Percentiles rank a stretch among this genome's conserved stretches.
These are phyloP conservation scores for Friedmanniomyces simplex DNA, from an alignment of 495 filamentous ascomycete species.

Conservation along the genomic window DNA sequence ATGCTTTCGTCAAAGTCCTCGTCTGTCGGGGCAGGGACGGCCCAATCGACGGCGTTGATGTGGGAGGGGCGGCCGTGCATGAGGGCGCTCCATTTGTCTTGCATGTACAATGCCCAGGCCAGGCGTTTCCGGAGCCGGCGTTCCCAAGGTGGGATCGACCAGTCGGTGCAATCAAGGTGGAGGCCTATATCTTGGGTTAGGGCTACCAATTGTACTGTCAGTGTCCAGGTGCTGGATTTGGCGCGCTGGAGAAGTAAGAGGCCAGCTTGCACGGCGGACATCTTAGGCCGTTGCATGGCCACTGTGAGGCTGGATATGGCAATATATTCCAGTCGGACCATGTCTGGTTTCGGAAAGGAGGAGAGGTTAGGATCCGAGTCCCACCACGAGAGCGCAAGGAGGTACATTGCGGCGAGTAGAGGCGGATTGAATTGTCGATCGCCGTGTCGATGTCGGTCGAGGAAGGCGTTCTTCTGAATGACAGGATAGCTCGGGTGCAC, in stretches of 20 bases:
- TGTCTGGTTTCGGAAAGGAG: slow-evolving; percentile 57
- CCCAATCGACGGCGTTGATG: slow-evolving; percentile 73
- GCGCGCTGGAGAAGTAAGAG: slow-evolving; percentile 81
- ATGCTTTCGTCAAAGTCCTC: slow-evolving; percentile 55
- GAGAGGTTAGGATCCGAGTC: slow-evolving; percentile 59
- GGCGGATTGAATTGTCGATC: slow-evolving; percentile 72
- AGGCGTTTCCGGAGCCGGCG: slow-evolving; percentile 70
- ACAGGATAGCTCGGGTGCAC: slow-evolving; percentile 90
- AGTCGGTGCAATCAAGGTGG: slow-evolving; percentile 76
- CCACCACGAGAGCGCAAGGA: slow-evolving; percentile 85
- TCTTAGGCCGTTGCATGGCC: slow-evolving; percentile 71
- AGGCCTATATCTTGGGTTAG: slow-evolving; percentile 75
- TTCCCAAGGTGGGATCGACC: slow-evolving; percentile 85
- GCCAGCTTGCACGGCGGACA: slow-evolving; percentile 91
- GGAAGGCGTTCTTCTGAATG: slow-evolving; percentile 75
- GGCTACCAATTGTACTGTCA: slow-evolving; percentile 76
- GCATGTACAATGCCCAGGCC: slow-evolving; percentile 85
- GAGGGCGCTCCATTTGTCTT: slow-evolving; percentile 89
- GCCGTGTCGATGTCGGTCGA: slow-evolving; percentile 69
- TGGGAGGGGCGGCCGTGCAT: slow-evolving; percentile 78
- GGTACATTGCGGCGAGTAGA: slow-evolving; percentile 79
- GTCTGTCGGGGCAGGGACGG: slow-evolving; percentile 54
- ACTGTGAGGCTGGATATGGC: slow-evolving; percentile 62
- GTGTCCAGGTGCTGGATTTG: slow-evolving; percentile 71
- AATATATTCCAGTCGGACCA: slow-evolving; percentile 63